Conservation (phyloP, 2,329 filamentous ascomycete species). For the Sclerotiophoma versabilis region DNA sequence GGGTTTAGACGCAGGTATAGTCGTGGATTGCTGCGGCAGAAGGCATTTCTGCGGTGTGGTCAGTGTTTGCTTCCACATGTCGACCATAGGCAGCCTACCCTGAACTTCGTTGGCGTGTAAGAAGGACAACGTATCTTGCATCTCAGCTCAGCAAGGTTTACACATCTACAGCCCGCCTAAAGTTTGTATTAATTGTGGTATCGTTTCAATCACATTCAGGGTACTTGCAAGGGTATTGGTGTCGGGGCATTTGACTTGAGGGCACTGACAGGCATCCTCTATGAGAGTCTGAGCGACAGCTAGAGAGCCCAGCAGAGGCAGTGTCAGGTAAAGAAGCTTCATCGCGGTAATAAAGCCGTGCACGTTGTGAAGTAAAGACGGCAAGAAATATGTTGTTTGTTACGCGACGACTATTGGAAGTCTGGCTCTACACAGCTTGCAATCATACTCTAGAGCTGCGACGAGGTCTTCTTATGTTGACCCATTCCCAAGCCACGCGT, state of each 20-base stretch:
- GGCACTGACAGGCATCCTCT: conserved; percentile 29
- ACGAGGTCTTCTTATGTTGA: conserved; percentile 7
- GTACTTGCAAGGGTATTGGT: conserved; percentile 29
- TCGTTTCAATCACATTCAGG: background rate
- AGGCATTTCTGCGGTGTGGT: background rate
- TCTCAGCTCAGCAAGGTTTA: conserved; percentile 33
- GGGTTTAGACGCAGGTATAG: background rate
- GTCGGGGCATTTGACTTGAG: conserved; percentile 35
- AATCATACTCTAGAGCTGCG: background rate
- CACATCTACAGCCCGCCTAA: conserved; percentile 38
- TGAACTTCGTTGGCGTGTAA: conserved; percentile 29
- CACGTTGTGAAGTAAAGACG: background rate
- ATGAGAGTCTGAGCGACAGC: conserved; percentile 24
- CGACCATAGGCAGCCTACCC: conserved; percentile 1
- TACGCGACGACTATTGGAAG: background rate
- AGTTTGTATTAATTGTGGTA: background rate
- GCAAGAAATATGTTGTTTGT: background rate
- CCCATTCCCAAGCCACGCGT: conserved; percentile 2
- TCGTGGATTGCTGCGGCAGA: background rate
- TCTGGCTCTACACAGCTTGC: background rate
- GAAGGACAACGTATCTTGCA: conserved; percentile 35
- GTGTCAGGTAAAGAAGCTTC: conserved; percentile 30
- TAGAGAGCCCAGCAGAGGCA: conserved; percentile 26
- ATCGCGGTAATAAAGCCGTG: conserved; percentile 16
- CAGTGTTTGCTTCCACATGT: background rate